phyloP scores from a whole-genome alignment of 2,329 filamentous ascomycete genomes.

The Xylaria sp. region DNA sequence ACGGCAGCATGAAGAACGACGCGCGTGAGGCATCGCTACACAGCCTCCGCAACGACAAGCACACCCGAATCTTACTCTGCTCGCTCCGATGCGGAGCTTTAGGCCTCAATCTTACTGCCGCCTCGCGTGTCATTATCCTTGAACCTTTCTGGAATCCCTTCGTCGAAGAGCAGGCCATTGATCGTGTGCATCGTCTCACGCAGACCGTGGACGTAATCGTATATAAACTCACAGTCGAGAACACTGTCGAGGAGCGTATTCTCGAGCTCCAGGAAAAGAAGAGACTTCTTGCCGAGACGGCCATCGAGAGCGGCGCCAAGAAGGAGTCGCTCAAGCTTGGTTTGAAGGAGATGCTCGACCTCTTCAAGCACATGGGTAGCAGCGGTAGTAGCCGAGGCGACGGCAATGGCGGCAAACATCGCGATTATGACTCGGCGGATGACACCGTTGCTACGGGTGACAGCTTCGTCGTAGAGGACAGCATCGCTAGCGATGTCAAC shows the following conservation, averaged over 20 bases:
- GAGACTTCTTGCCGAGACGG: constrained; percentile 87
- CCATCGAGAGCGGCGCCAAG: constrained; percentile 83
- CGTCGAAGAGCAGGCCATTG: constrained; percentile 98
- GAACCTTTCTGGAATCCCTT: constrained; percentile 99
- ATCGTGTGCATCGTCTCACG: constrained; percentile 97
- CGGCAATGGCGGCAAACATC: not conserved
- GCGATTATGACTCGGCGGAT: not conserved
- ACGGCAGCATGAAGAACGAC: constrained; percentile 95
- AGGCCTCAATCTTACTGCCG: constrained; percentile 93
- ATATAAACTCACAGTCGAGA: constrained; percentile 89
- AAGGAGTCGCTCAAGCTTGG: constrained; percentile 83
- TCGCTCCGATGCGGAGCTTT: constrained; percentile 93
- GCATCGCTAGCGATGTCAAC: not conserved
- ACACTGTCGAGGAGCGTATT: constrained; percentile 93
- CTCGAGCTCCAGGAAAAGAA: constrained; percentile 95
- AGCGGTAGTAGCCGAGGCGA: constrained; percentile 58
- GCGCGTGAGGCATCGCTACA: constrained; percentile 87
- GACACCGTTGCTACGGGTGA: not conserved
- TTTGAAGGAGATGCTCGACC: constrained; percentile 90
- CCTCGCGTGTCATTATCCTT: constrained; percentile 90
- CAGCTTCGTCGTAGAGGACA: constrained; percentile 5
- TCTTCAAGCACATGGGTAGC: constrained; percentile 77
- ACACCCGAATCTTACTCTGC: constrained; percentile 86
- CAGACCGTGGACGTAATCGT: constrained; percentile 95
- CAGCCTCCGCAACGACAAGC: constrained; percentile 77